A percentile compares a stretch with the other conserved stretches of the same genome.
These are phyloP conservation scores for Stemphylium beticola DNA, from an alignment of 2,329 filamentous ascomycete genomes.

Conservation along the genomic window DNA sequence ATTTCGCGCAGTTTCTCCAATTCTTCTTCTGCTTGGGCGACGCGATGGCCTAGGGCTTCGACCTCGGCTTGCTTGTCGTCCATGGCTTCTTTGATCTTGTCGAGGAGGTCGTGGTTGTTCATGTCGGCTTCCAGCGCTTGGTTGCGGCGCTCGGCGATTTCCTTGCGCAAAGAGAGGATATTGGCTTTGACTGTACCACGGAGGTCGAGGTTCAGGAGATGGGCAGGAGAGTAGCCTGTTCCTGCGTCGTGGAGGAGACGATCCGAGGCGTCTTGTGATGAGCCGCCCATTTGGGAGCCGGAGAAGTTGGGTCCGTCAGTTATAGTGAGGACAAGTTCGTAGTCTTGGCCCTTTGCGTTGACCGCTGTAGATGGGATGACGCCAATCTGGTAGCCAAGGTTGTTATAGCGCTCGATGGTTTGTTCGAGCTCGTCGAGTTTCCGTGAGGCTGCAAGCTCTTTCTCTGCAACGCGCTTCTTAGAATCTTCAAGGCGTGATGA, in stretches of 20 bases:
- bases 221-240: slow-evolving; percentile 87
- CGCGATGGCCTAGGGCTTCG: slow-evolving; percentile 86
- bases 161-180: slow-evolving; percentile 80
- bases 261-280: slow-evolving; percentile 62
- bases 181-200: slow-evolving; percentile 80
- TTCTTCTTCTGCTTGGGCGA: slow-evolving; percentile 87
- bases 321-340: slow-evolving; percentile 83
- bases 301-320: slow-evolving; percentile 78
- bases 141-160: slow-evolving; percentile 88
- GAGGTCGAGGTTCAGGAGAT: slow-evolving; percentile 88
- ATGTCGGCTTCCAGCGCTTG: slow-evolving; percentile 86
- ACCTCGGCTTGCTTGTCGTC: slow-evolving; percentile 94
- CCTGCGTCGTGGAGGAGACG: slow-evolving; percentile 80
- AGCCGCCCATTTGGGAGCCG: slow-evolving; percentile 56
- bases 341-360: slow-evolving; percentile 84
- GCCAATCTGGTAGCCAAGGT: slow-evolving; percentile 89
- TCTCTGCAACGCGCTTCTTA: slow-evolving; percentile 81
- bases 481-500: slow-evolving; percentile 79
- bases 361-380: slow-evolving; percentile 83
- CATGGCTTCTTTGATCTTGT: slow-evolving; percentile 94
- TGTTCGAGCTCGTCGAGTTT: slow-evolving; percentile 93
- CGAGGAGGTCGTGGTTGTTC: slow-evolving; percentile 90
- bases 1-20: slow-evolving; percentile 92
- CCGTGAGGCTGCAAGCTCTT: slow-evolving; percentile 82
- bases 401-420: slow-evolving; percentile 89